A percentile compares a stretch with the other conserved stretches of the same genome.
phyloP scores from a whole-genome alignment of 352 stramenopile genomes.

The Sclerospora graminicola region DNA sequence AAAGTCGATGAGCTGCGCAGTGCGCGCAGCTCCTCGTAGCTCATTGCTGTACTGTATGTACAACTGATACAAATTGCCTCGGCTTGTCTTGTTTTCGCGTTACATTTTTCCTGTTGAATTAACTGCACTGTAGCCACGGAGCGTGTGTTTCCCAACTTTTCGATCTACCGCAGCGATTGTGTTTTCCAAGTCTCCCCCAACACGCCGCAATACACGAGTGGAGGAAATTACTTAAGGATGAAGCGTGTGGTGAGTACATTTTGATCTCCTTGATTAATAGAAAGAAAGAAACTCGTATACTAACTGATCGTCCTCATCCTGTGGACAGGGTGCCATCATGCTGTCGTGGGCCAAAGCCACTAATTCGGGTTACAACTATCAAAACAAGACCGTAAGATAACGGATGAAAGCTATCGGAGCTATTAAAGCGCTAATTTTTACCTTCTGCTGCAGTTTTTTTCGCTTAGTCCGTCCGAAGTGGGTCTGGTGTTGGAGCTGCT shows the following conservation, averaged over 20 bases:
- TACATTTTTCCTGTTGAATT: slow-evolving; percentile 3
- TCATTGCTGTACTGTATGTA: slow-evolving; percentile 24
- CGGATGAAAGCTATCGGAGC: neutral
- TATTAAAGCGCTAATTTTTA: slow-evolving; percentile 4
- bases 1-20: slow-evolving; percentile 12
- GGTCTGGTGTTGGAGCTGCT: slow-evolving; percentile 70
- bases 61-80: neutral
- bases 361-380: slow-evolving; percentile 68
- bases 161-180: slow-evolving; percentile 56
- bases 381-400: slow-evolving; percentile 58
- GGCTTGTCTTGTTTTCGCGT: neutral
- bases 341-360: slow-evolving; percentile 69
- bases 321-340: slow-evolving; percentile 62
- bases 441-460: slow-evolving; percentile 59
- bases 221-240: slow-evolving; percentile 71
- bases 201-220: slow-evolving; percentile 48
- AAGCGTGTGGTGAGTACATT: slow-evolving; percentile 47
- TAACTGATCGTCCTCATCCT: slow-evolving; percentile 8
- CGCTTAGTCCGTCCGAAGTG: slow-evolving; percentile 64
- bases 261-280: neutral
- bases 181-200: slow-evolving; percentile 66
- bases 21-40: slow-evolving; percentile 10
- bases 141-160: slow-evolving; percentile 72
- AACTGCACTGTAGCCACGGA: slow-evolving; percentile 22
- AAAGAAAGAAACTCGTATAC: neutral